phyloP scores from a whole-genome alignment of 2,329 filamentous ascomycete genomes.

The Sporothrix inflata region DNA sequence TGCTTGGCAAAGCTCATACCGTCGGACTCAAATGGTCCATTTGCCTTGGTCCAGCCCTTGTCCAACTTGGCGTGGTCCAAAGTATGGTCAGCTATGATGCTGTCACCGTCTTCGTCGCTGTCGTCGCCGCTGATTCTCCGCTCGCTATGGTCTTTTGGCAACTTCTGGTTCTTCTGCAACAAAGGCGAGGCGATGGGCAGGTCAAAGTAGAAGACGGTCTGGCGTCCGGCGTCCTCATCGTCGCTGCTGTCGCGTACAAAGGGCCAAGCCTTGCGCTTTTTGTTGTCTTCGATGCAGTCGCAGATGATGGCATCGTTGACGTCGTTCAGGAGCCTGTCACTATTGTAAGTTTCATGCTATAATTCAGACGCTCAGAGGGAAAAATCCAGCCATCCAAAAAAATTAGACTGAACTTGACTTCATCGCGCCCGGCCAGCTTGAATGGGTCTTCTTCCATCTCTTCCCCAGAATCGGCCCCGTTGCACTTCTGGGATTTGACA shows the following conservation, averaged over 20 bases:
- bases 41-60: constrained; percentile 30
- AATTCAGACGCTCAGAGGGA: not conserved
- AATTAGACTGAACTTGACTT: constrained; percentile 25
- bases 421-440: constrained; percentile 16
- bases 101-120: not conserved
- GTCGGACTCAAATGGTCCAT: constrained; percentile 8
- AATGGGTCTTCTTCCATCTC: constrained; percentile 21
- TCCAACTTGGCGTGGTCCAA: constrained; percentile 25
- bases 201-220: constrained; percentile 28
- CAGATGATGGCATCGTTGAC: constrained; percentile 23
- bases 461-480: constrained; percentile 29
- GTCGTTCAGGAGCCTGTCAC: constrained; percentile 27
- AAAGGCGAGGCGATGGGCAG: not conserved
- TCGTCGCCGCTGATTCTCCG: not conserved
- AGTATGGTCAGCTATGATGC: constrained; percentile 13
- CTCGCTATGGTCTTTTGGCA: no score
- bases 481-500: constrained; percentile 29
- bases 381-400: not conserved
- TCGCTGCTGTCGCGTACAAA: not conserved
- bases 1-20: not conserved
- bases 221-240: constrained; percentile 2
- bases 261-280: not conserved
- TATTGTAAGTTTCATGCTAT: not conserved
- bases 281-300: not conserved
- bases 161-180: not conserved